Base-by-base conservation (phyloP, 805 yeast genomes). In the Cyberlindnera petersonii region DNA sequence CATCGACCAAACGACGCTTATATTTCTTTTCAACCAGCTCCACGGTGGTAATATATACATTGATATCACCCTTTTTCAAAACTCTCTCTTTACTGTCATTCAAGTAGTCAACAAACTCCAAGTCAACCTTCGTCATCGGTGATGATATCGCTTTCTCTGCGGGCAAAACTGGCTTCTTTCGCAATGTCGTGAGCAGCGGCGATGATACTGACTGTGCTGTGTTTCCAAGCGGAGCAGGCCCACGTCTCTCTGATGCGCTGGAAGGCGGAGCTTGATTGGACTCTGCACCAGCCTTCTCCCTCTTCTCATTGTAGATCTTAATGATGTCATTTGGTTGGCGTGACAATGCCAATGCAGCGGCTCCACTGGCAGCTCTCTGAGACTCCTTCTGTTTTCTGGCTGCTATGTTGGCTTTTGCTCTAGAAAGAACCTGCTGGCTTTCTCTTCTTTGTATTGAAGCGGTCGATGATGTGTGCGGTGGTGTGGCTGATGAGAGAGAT, bases 71-170 rank as follows among this genome's bases (percentile, higher is more conserved):
- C 22, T 70, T 71, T 44, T 70, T 75, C 33, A 79, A 40, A 1
- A 82, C 69, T 40, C 87, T 65, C 52, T 83, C 93, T 35, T 79
- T 78, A 1, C 68, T 60, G 50, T 72, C 75, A 17, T 59, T 63
- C 45, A 83, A 59, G 50, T 64, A 78, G 27, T 67, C 64, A 6
- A 67, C 66, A 83, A 86, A 82, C 14, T 77, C 74, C 28, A 70
- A 56, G 52, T 82, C 88, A 7, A 77, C 49, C 13, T 73, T 65
- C 2, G 74, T 66, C 60, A 74, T 56, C 8, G 80, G 73, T 9
- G 33, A 18, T 20, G 23, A 10, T 9, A 13, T 33, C n/a, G 10
- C 42, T 11, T 39, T 20, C 22, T 40, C 9, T 21, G 20, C 19
- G 9, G 43, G 31, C n/a, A n/a, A n/a, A n/a, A n/a, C n/a, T 20